Base-by-base conservation (phyloP, 164 flowering plant genomes). In the Kalanchoe fedtschenkoi region DNA sequence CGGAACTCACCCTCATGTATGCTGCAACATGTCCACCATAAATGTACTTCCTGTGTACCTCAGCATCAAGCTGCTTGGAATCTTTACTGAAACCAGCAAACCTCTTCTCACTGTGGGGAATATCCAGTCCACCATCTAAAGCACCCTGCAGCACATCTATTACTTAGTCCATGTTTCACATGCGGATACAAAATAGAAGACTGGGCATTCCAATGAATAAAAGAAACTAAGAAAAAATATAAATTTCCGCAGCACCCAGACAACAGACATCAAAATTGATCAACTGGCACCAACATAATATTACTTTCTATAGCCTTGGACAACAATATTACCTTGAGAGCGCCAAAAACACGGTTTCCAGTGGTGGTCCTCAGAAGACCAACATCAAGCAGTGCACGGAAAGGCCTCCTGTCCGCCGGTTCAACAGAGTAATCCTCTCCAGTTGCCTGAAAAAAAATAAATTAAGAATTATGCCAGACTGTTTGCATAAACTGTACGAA, bases 371-470 rank as follows among this genome's bases (percentile, higher is more conserved):
- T 73, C 3, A 85, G 1, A 44, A 85, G 83, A 24, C 90, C 90
- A 69, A 85, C 90, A 77, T 83, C 87, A 62, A 85, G 81, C 10
- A 85, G 84, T 32, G 90, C 90, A 66, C 87, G 83, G 85, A 85
- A 85, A 17, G 91, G 91, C 71, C 91, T 79, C 67, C 90, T 70
- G 2, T 82, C 91, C 22, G 81, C 71, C 21, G 91, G 91, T 65
- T 85, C 91, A 66, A 85, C 86, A 16, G 88, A 85, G 70, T 56
- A 85, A 65, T 85, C 91, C 65, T 85, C 91, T 1, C 91, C 91
- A 60, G 83, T 63, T 15, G 86, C 86, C 89, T 82, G 68, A 57
- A 0, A 60, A 42, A 19, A 29, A 19, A 26, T 5, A 51, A n/a
- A n/a, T n/a, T 35, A 38, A 21, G 34, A 42, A 15, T 14, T 26